A percentile compares a stretch with the other conserved stretches of the same genome.
Evolutionary conservation across 352 stramenopile species (phyloP).

Genomic region (Pythium chondricola): DNA sequence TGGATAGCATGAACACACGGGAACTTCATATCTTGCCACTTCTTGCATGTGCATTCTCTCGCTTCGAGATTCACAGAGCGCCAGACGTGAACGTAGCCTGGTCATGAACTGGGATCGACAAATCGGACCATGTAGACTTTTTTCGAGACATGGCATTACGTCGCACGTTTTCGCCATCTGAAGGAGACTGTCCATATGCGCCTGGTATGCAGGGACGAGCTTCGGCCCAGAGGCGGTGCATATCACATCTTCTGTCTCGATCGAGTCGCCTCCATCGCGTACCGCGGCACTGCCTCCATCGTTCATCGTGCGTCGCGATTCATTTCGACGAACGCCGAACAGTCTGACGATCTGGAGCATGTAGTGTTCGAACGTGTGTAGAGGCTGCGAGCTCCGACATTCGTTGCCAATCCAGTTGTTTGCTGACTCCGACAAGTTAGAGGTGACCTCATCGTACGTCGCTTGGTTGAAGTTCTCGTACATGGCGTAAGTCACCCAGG

Average conservation of each 20-base stretch:
- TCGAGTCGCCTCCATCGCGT: background rate
- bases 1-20: constrained; percentile 6
- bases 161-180: background rate
- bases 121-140: constrained; percentile 1
- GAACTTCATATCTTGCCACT: constrained; percentile 7
- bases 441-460: constrained; percentile 12
- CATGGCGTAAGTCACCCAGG: constrained; percentile 13
- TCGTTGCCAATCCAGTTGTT: constrained; percentile 10
- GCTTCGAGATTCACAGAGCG: background rate
- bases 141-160: background rate
- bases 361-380: constrained; percentile 6
- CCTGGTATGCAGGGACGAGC: background rate
- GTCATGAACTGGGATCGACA: background rate
- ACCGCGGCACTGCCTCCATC: background rate
- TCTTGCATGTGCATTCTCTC: background rate
- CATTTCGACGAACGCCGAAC: constrained; percentile 3
- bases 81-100: background rate
- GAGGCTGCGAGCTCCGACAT: constrained; percentile 5
- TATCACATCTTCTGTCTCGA: background rate
- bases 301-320: background rate
- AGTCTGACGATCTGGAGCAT: background rate
- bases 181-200: background rate
- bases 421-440: constrained; percentile 5
- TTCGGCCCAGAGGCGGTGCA: too few relatives aligned
- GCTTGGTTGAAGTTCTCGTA: background rate